Percentiles rank a stretch among this genome's conserved stretches.
These are phyloP conservation scores for Trichoderma cornu-damae DNA, from an alignment of 2,329 filamentous ascomycete genomes.

Conservation along the genomic window DNA sequence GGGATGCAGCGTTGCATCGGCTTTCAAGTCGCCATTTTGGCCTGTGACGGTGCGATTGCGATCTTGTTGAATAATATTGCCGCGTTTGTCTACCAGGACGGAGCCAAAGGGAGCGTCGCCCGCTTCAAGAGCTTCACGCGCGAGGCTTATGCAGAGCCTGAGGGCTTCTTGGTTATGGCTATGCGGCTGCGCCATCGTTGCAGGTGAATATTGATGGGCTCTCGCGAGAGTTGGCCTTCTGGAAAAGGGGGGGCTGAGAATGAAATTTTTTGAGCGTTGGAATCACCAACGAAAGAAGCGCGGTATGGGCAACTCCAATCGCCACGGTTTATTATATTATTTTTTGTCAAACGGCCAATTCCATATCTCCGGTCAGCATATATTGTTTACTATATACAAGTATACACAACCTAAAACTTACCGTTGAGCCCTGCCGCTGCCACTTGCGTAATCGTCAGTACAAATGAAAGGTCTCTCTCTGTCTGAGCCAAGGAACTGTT, in stretches of 20 bases:
- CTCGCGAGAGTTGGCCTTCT: too few relatives aligned
- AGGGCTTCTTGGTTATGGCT: constrained; percentile 2
- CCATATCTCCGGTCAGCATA: too few relatives aligned
- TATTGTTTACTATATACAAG: too few relatives aligned
- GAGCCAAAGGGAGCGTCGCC: constrained; percentile 37
- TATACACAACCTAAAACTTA: too few relatives aligned
- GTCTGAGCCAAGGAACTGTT: too few relatives aligned
- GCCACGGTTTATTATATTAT: neutral
- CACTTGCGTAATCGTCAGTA: too few relatives aligned
- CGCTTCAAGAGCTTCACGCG: constrained; percentile 34
- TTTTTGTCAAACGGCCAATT: too few relatives aligned
- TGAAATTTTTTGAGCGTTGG: neutral
- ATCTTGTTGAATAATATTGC: constrained; percentile 29
- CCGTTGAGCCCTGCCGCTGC: too few relatives aligned
- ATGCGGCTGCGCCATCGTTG: neutral
- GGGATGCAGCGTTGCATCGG: constrained; percentile 34
- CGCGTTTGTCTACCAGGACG: constrained; percentile 30
- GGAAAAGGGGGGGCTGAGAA: neutral
- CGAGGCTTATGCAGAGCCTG: constrained; percentile 18
- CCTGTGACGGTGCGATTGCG: constrained; percentile 34
- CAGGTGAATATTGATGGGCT: neutral
- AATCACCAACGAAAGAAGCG: neutral
- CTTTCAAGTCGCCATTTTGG: constrained; percentile 23
- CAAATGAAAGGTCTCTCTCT: too few relatives aligned
- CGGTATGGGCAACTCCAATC: neutral